Base-by-base conservation (phyloP, 2,329 filamentous ascomycete species). In the Aspergillus felis region DNA sequence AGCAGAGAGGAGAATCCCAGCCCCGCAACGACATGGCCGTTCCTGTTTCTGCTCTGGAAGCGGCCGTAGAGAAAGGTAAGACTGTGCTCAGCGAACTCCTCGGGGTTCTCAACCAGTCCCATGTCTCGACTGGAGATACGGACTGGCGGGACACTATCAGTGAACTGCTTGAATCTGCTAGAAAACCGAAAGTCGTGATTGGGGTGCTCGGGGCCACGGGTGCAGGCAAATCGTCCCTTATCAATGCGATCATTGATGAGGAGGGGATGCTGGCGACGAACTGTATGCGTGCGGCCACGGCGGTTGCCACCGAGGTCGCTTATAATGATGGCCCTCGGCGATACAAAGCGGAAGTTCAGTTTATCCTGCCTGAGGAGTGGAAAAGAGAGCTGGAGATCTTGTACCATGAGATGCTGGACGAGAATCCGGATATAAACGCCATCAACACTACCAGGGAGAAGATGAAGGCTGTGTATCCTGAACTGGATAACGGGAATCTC, bases 241-340 rank as follows among this genome's bases (percentile, higher is more conserved):
- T 88, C 67, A 88, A 87, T 63, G 84, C 85, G 0, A 65, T 88
- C 35, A 74, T 87, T 0, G 83, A 87, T 29, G 82, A 87, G 62
- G 83, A 87, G 60, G 75, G 80, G n/a, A 71, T 84, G 17, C 76
- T 78, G 0, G 79, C 81, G 0, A 84, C 81, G 0, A 83, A 82
- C 61, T 84, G 84, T 65, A 83, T 87, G 79, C 73, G 82, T 28
- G 84, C 85, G 0, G 87, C 84, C 56, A 88, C 85, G 0, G 83
- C 84, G 0, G 82, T 84, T 0, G 79, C 85, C 0, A 87, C 84
- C 0, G 84, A 87, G 63, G 78, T 88, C 1, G 79, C 79, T 0
- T 87, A 78, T 69, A 87, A 87, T 52, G 17, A 77, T 25, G 78
- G 72, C 7, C 65, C 75, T 0, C 66, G 79, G 4, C 68, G 74